phyloP scores from a whole-genome alignment of 1,139 yeast genomes.

The Protomyces inundatus region DNA sequence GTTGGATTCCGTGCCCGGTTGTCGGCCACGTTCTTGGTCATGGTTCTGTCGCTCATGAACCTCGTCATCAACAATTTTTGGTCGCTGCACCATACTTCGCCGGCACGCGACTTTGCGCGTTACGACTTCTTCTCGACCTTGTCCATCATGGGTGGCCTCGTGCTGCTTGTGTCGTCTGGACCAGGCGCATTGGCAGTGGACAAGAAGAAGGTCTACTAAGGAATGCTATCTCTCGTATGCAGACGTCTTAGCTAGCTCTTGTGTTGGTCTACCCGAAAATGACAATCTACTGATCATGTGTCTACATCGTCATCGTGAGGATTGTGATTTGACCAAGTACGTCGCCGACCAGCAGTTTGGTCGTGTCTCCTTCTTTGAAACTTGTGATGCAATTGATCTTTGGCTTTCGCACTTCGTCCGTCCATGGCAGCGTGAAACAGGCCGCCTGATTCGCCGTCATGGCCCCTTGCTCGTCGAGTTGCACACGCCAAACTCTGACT shows the following conservation, averaged over 20 bases:
- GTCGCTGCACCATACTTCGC: slow-evolving; percentile 55
- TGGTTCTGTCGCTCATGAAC: slow-evolving; percentile 70
- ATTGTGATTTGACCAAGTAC: background rate
- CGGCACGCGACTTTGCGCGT: slow-evolving; percentile 82
- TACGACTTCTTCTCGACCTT: slow-evolving; percentile 90
- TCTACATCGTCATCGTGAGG: background rate
- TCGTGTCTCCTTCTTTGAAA: background rate
- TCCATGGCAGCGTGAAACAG: background rate
- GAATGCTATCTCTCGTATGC: too few species aligned
- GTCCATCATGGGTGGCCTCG: slow-evolving; percentile 89
- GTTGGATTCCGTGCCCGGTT: slow-evolving; percentile 91
- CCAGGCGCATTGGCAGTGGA: slow-evolving; percentile 93
- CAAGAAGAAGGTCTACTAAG: slow-evolving; percentile 79
- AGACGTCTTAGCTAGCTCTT: background rate
- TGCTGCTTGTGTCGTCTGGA: slow-evolving; percentile 88
- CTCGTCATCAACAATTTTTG: slow-evolving; percentile 82
- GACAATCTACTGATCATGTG: background rate
- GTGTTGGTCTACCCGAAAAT: background rate
- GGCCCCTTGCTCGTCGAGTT: background rate
- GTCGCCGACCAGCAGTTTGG: background rate
- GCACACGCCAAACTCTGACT: background rate
- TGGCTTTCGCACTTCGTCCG: background rate
- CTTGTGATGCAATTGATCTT: background rate
- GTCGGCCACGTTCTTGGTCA: slow-evolving; percentile 73
- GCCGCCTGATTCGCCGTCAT: background rate